These are phyloP conservation scores for Tinospora cordifolia DNA, from an alignment of 164 flowering plant species.

Conservation along the genomic window DNA sequence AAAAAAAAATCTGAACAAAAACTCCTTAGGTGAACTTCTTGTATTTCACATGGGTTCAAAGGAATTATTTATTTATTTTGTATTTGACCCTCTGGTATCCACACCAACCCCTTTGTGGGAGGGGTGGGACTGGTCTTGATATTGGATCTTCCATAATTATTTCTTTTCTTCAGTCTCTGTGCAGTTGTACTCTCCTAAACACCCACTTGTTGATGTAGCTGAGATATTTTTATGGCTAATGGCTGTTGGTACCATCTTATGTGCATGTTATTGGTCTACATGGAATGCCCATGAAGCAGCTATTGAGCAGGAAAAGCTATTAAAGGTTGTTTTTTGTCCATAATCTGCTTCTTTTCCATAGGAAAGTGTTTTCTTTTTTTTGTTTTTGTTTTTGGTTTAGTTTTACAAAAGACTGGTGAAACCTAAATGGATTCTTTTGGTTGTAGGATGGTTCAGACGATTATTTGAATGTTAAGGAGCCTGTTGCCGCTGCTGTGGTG, in stretches of 20 bases:
- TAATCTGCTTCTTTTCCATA: background rate
- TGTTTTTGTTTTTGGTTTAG: no score
- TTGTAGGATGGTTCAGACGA: constrained; percentile 80
- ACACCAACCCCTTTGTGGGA: no score
- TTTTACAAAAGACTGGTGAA: background rate
- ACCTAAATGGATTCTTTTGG: constrained; percentile 8
- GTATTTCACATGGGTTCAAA: background rate
- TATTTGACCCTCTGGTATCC: no score
- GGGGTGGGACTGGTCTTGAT: no score
- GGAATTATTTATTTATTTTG: background rate
- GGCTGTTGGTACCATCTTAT: constrained; percentile 92
- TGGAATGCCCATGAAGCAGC: constrained; percentile 91
- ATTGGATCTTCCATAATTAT: constrained; percentile 2
- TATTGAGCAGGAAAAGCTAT: constrained; percentile 75
- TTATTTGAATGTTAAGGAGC: constrained; percentile 25
- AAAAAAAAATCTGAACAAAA: constrained; percentile 34
- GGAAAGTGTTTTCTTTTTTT: background rate
- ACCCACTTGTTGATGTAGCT: constrained; percentile 86
- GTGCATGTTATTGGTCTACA: constrained; percentile 98
- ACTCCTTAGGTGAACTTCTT: constrained; percentile 44
- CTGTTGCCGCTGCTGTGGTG: constrained; percentile 51
- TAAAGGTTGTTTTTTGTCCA: constrained; percentile 47
- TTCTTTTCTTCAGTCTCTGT: constrained; percentile 51
- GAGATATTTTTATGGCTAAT: constrained; percentile 98
- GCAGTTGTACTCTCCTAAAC: constrained; percentile 83